These are phyloP conservation scores for Colletotrichum filicis DNA, from an alignment of 2,329 filamentous ascomycete species.

Conservation along the genomic window DNA sequence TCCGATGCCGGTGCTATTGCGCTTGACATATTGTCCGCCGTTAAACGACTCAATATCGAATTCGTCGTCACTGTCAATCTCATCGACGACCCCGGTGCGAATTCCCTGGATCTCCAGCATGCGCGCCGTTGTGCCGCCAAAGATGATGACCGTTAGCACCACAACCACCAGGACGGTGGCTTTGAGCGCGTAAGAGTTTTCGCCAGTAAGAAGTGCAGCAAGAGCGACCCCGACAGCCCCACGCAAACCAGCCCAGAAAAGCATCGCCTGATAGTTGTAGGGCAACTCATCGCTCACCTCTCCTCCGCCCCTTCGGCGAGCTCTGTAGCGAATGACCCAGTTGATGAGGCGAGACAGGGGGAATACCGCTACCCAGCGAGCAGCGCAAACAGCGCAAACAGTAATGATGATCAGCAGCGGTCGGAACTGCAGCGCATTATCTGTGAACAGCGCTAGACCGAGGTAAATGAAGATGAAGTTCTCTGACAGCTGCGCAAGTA, in stretches of 20 bases:
- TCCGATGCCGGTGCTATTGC: constrained; percentile 80
- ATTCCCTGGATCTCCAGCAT: constrained; percentile 99
- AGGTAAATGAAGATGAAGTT: constrained; percentile 99
- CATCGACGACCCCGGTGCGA: constrained; percentile 93
- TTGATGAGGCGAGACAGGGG: constrained; percentile 91
- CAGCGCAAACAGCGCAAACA: constrained; percentile 89
- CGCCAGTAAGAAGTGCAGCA: constrained; percentile 86
- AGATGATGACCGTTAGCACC: constrained; percentile 97
- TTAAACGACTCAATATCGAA: constrained; percentile 91
- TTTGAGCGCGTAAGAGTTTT: constrained; percentile 83
- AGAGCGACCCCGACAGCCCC: constrained; percentile 96
- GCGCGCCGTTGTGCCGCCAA: constrained; percentile 94
- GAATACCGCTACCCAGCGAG: constrained; percentile 94
- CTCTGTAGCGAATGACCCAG: constrained; percentile 89
- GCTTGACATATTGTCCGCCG: constrained; percentile 82
- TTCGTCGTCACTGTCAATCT: constrained; percentile 97
- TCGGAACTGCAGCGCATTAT: constrained; percentile 88
- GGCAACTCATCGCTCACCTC: constrained; percentile 89
- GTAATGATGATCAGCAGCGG: constrained; percentile 95
- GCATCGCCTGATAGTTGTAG: constrained; percentile 97
- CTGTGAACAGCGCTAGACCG: constrained; percentile 93
- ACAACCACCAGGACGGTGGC: constrained; percentile 98
- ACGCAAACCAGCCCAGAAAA: constrained; percentile 98
- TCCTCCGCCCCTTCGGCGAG: constrained; percentile 72
- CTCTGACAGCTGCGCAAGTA: constrained; percentile 93